Percentiles rank a stretch among this genome's conserved stretches.
Conservation (phyloP, 768 basidiomycete genomes). For the Tylopilus intermedius region DNA sequence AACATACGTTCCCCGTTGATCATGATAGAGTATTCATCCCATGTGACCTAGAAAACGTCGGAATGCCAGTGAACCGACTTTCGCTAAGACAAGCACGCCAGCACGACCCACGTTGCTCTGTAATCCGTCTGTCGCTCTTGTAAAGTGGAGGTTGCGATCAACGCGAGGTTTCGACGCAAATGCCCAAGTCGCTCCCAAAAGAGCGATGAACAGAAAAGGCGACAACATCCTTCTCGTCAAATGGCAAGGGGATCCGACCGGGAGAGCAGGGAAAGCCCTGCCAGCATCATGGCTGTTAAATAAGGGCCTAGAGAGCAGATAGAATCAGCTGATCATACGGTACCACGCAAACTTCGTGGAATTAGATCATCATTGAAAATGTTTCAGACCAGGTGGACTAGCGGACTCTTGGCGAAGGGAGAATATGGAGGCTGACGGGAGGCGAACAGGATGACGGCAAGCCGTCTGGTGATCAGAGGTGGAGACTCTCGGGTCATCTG, state of each 20-base stretch:
- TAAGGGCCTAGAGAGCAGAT: background rate
- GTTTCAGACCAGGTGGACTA: background rate
- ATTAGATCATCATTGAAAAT: background rate
- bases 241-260: background rate
- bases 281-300: background rate
- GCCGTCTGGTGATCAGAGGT: too few relatives aligned
- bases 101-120: slow-evolving; percentile 13
- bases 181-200: slow-evolving; percentile 11
- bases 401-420: background rate
- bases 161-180: slow-evolving; percentile 7
- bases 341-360: background rate
- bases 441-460: too few relatives aligned
- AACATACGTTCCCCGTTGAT: slow-evolving; percentile 54
- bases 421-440: background rate
- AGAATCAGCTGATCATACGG: background rate
- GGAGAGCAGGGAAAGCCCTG: background rate
- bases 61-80: background rate
- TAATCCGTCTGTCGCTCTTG: slow-evolving; percentile 13
- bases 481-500: too few relatives aligned
- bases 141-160: slow-evolving; percentile 14
- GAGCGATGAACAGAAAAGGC: slow-evolving; percentile 5
- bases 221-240: slow-evolving; percentile 6
- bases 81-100: background rate
- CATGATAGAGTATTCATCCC: slow-evolving; percentile 58
- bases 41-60: slow-evolving; percentile 36